A percentile compares a stretch with the other conserved stretches of the same genome.
Conservation (phyloP, 768 basidiomycete species). For the Cystofilobasidium macerans region DNA sequence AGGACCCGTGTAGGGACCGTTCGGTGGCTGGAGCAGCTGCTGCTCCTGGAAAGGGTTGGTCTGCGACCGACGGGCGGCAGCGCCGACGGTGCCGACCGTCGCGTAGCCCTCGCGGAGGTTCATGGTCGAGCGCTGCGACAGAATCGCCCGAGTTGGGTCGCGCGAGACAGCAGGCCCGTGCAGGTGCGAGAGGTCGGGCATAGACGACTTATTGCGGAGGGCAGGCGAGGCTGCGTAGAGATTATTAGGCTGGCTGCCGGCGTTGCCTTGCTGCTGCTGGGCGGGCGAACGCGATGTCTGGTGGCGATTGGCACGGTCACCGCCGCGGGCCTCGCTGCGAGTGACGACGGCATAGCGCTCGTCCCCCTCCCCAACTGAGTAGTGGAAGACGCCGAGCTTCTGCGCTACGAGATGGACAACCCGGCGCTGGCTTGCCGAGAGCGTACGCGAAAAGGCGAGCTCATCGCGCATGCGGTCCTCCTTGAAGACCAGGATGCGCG, state of each 20-base stretch:
- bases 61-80: not conserved
- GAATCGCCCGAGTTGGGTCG: slow-evolving; percentile 35
- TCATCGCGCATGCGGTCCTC: slow-evolving; percentile 96
- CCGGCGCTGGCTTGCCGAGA: slow-evolving; percentile 72
- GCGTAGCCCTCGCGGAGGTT: slow-evolving; percentile 35
- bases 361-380: slow-evolving; percentile 83
- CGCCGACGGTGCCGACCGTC: not conserved
- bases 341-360: slow-evolving; percentile 90
- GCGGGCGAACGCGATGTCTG: slow-evolving; percentile 20
- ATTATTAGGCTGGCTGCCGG: slow-evolving; percentile 38
- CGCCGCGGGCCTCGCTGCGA: slow-evolving; percentile 60
- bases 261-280: slow-evolving; percentile 5
- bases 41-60: slow-evolving; percentile 5
- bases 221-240: slow-evolving; percentile 44
- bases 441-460: slow-evolving; percentile 82
- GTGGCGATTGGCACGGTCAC: slow-evolving; percentile 26
- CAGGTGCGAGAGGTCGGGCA: slow-evolving; percentile 49
- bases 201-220: slow-evolving; percentile 89
- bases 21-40: not conserved
- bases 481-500: slow-evolving; percentile 90
- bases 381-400: slow-evolving; percentile 89
- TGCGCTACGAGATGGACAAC: slow-evolving; percentile 94
- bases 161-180: slow-evolving; percentile 37
- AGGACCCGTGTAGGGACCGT: not conserved
- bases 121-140: slow-evolving; percentile 37